These are phyloP conservation scores for Colletotrichum phormii DNA, from an alignment of 2,329 filamentous ascomycete genomes.

Conservation along the genomic window DNA sequence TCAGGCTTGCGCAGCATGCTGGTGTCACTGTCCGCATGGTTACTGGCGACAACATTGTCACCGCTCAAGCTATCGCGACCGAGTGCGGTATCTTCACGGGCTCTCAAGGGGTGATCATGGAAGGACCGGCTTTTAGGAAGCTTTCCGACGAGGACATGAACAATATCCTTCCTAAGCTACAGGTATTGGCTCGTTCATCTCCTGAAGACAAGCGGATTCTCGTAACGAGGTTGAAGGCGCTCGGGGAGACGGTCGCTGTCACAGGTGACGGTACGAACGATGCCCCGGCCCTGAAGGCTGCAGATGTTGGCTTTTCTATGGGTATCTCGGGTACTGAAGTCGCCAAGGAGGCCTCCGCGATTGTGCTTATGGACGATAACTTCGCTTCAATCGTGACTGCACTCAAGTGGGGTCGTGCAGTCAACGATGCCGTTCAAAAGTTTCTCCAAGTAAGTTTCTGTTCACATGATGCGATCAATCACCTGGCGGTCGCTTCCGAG, in stretches of 20 bases:
- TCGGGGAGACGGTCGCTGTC: slow-evolving; percentile 75
- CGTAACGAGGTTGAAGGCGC: slow-evolving; percentile 71
- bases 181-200: slow-evolving; percentile 75
- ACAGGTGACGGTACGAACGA: slow-evolving; percentile 77
- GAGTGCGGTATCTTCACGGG: slow-evolving; percentile 54
- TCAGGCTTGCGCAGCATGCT: slow-evolving; percentile 70
- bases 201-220: slow-evolving; percentile 76
- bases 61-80: slow-evolving; percentile 55
- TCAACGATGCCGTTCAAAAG: slow-evolving; percentile 73
- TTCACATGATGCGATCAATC: neutral
- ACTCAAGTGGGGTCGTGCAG: slow-evolving; percentile 71
- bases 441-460: slow-evolving; percentile 65
- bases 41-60: slow-evolving; percentile 61
- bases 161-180: slow-evolving; percentile 69
- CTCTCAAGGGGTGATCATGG: slow-evolving; percentile 66
- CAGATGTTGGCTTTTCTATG: slow-evolving; percentile 78
- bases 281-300: slow-evolving; percentile 72
- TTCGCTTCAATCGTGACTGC: slow-evolving; percentile 72
- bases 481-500: neutral
- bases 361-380: slow-evolving; percentile 72
- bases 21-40: slow-evolving; percentile 75
- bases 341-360: slow-evolving; percentile 70
- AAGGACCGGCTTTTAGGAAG: slow-evolving; percentile 66
- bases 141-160: slow-evolving; percentile 59
- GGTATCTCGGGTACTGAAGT: slow-evolving; percentile 75